Percentiles rank a stretch among this genome's conserved stretches.
phyloP scores from a whole-genome alignment of 352 stramenopile genomes.

The Blastocystis sp. region DNA sequence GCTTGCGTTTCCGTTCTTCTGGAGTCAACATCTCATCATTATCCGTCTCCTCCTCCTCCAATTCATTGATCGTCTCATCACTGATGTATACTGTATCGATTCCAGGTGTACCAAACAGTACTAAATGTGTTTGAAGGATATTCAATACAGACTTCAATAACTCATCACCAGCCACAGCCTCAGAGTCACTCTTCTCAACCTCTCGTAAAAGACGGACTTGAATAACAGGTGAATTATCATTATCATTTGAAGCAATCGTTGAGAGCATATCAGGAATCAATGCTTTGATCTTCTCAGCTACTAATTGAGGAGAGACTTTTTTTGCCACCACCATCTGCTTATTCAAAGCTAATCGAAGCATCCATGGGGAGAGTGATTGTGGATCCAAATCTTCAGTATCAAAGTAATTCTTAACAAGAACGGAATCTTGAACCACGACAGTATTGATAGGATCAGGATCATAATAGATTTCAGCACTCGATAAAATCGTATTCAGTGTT shows the following conservation, averaged over 20 bases:
- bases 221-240: slow-evolving; percentile 89
- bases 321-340: slow-evolving; percentile 90
- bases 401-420: slow-evolving; percentile 94
- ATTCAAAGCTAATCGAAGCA: slow-evolving; percentile 95
- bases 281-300: slow-evolving; percentile 84
- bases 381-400: slow-evolving; percentile 91
- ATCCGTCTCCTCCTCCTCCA: slow-evolving; percentile 87
- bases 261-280: slow-evolving; percentile 88
- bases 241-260: slow-evolving; percentile 86
- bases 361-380: slow-evolving; percentile 87
- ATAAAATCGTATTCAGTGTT: slow-evolving; percentile 86
- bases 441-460: slow-evolving; percentile 93
- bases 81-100: slow-evolving; percentile 97
- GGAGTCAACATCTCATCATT: slow-evolving; percentile 74
- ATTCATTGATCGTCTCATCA: slow-evolving; percentile 84
- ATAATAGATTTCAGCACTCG: slow-evolving; percentile 94
- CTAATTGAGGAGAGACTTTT: slow-evolving; percentile 91
- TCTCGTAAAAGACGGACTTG: slow-evolving; percentile 88
- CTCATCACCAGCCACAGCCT: slow-evolving; percentile 80
- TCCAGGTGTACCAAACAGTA: slow-evolving; percentile 85
- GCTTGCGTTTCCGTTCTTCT: not conserved
- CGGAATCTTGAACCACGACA: slow-evolving; percentile 87
- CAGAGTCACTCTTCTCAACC: slow-evolving; percentile 73
- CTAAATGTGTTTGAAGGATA: slow-evolving; percentile 75
- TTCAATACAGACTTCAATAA: slow-evolving; percentile 90